Evolutionary conservation across 2,329 filamentous ascomycete species (phyloP).

Genomic region (Colletotrichum sidae): DNA sequence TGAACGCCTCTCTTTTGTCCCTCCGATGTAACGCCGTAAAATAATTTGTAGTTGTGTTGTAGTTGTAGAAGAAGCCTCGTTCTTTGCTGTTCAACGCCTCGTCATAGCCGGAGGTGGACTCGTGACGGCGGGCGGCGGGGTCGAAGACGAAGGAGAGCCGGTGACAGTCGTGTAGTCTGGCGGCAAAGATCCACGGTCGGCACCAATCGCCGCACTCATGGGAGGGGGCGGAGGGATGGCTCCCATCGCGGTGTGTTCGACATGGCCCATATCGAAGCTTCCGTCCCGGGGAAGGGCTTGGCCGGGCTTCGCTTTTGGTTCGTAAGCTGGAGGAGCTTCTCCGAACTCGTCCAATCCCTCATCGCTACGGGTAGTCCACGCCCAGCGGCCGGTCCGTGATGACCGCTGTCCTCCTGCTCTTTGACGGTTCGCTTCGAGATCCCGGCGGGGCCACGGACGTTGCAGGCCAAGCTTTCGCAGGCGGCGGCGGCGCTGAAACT

Average conservation of each 20-base stretch:
- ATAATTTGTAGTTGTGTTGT: slow-evolving; percentile 3
- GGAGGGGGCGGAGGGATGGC: slow-evolving; percentile 17
- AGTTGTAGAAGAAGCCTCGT: background rate
- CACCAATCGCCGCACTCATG: slow-evolving; percentile 4
- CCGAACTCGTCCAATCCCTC: slow-evolving; percentile 74
- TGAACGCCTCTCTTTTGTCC: slow-evolving; percentile 16
- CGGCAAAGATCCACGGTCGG: slow-evolving; percentile 24
- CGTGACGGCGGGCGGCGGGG: slow-evolving; percentile 20
- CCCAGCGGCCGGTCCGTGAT: slow-evolving; percentile 32
- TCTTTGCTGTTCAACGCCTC: slow-evolving; percentile 10
- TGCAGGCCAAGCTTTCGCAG: slow-evolving; percentile 39
- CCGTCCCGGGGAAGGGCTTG: slow-evolving; percentile 25
- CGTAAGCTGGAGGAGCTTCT: slow-evolving; percentile 74
- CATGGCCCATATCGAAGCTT: slow-evolving; percentile 34
- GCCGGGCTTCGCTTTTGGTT: slow-evolving; percentile 43
- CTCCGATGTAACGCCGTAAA: slow-evolving; percentile 21
- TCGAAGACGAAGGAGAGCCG: slow-evolving; percentile 25
- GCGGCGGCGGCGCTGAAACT: slow-evolving; percentile 54
- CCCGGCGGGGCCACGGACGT: slow-evolving; percentile 40
- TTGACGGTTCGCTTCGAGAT: slow-evolving; percentile 32
- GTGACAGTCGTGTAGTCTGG: slow-evolving; percentile 30
- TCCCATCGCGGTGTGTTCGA: slow-evolving; percentile 17
- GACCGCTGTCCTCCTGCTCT: slow-evolving; percentile 26
- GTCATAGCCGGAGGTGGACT: slow-evolving; percentile 26
- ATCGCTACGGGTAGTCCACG: slow-evolving; percentile 46